phyloP scores from a whole-genome alignment of 306 rosid species.

The Dicorynia guianensis region DNA sequence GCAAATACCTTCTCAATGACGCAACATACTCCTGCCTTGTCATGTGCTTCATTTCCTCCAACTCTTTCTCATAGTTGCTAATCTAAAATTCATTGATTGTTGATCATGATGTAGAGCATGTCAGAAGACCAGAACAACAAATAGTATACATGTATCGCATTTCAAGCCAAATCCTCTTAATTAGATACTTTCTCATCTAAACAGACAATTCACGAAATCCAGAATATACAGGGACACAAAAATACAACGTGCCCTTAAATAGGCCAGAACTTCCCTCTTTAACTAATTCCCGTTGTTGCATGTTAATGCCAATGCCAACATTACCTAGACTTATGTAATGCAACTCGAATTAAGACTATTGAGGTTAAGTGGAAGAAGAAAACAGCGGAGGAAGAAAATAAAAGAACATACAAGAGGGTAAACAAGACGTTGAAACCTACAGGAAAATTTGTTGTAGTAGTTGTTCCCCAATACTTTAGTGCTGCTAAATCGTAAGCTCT shows the following conservation, averaged over 20 bases:
- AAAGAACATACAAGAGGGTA: background rate
- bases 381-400: background rate
- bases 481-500: conserved; percentile 96
- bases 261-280: background rate
- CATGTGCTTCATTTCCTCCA: conserved; percentile 95
- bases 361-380: background rate
- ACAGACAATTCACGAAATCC: no score
- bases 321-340: background rate
- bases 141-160: no score
- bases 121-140: no score
- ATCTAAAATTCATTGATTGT: conserved; percentile 52
- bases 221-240: no score
- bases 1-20: conserved; percentile 83
- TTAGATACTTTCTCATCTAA: no score
- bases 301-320: conserved; percentile 27
- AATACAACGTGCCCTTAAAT: no score
- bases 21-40: conserved; percentile 96
- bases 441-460: conserved; percentile 92
- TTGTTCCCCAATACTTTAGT: conserved; percentile 92
- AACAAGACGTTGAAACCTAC: conserved; percentile 47
- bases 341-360: background rate
- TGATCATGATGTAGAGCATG: no score
- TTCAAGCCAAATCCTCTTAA: no score
- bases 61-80: conserved; percentile 80
- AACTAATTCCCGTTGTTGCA: background rate